Evolutionary conservation across 2,329 filamentous ascomycete genomes (phyloP).

Genomic region (Mollisiaceae sp.): DNA sequence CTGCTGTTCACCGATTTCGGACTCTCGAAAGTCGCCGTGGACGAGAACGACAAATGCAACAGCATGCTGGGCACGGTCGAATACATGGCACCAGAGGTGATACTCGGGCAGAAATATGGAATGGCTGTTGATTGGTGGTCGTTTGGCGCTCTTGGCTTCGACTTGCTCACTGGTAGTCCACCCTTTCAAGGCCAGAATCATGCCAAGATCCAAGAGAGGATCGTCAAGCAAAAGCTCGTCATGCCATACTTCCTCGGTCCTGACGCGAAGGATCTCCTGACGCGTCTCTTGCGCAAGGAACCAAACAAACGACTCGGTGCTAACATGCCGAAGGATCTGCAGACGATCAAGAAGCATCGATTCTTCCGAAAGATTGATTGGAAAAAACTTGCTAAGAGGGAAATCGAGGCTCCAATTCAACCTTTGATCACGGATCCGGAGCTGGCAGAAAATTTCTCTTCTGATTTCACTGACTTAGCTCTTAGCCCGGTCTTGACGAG

Average conservation of each 20-base stretch:
- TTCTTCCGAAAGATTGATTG: constrained; percentile 99
- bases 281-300: constrained; percentile 87
- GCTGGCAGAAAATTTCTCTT: constrained; percentile 92
- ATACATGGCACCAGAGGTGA: constrained; percentile 98
- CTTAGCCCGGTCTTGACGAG: constrained; percentile 71
- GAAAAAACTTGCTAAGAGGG: constrained; percentile 81
- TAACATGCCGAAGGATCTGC: constrained; percentile 87
- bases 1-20: constrained; percentile 96
- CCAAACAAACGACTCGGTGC: constrained; percentile 87
- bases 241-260: constrained; percentile 89
- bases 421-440: constrained; percentile 95
- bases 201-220: constrained; percentile 94
- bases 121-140: constrained; percentile 99
- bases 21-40: constrained; percentile 89
- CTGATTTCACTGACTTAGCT: constrained; percentile 87
- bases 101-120: constrained; percentile 86
- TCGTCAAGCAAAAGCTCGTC: constrained; percentile 87
- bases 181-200: constrained; percentile 92
- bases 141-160: constrained; percentile 88
- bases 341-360: constrained; percentile 85
- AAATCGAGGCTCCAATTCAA: constrained; percentile 86
- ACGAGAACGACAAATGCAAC: constrained; percentile 73
- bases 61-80: constrained; percentile 94
- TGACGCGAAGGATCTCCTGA: constrained; percentile 93
- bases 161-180: constrained; percentile 89